Evolutionary conservation across 2,329 filamentous ascomycete species (phyloP).

Genomic region (Drechslerella coelobrocha): DNA sequence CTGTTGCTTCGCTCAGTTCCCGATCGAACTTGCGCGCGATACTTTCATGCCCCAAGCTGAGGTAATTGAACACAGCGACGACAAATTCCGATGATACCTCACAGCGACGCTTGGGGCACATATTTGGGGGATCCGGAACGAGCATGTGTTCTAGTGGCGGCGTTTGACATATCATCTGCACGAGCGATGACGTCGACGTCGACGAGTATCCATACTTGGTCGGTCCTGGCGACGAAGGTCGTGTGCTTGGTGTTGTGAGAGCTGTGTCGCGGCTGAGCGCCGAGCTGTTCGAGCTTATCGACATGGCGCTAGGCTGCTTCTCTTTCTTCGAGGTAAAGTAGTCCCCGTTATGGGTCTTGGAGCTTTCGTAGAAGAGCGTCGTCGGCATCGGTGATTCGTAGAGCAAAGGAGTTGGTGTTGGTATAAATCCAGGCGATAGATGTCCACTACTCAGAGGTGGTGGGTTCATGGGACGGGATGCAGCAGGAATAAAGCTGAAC

Average conservation of each 20-base stretch:
- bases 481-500: constrained; percentile 50
- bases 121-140: constrained; percentile 36
- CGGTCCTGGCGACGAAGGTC: constrained; percentile 34
- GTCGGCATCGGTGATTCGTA: constrained; percentile 50
- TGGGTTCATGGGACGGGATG: constrained; percentile 47
- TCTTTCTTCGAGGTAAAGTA: constrained; percentile 41
- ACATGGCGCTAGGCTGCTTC: constrained; percentile 41
- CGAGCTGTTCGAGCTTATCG: constrained; percentile 43
- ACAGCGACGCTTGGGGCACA: constrained; percentile 25
- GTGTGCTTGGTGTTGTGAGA: constrained; percentile 43
- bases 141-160: constrained; percentile 22
- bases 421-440: constrained; percentile 21
- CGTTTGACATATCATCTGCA: constrained; percentile 44
- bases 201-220: constrained; percentile 40
- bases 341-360: constrained; percentile 36
- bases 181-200: constrained; percentile 36
- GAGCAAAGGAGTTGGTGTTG: constrained; percentile 21
- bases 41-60: constrained; percentile 53
- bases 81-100: constrained; percentile 54
- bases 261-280: constrained; percentile 43
- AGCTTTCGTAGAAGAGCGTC: constrained; percentile 49
- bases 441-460: constrained; percentile 12
- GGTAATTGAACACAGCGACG: constrained; percentile 53
- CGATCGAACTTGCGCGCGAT: constrained; percentile 54
- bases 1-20: constrained; percentile 52